Percentiles rank a stretch among this genome's conserved stretches.
Evolutionary conservation across 441 rosid species (phyloP).

Genomic region (Populus hybrid): DNA sequence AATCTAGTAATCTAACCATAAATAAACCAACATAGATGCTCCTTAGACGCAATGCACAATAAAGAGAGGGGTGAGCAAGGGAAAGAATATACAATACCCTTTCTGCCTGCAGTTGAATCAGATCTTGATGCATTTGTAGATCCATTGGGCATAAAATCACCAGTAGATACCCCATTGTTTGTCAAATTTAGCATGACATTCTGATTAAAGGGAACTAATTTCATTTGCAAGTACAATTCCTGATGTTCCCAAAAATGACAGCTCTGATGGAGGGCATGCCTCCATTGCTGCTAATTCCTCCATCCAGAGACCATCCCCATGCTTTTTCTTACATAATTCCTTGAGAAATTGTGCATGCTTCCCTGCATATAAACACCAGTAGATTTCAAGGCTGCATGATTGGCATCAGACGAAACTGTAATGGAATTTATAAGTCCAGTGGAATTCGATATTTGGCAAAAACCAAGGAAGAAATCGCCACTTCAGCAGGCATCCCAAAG

Average conservation of each 20-base stretch:
- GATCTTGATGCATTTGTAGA: constrained; percentile 34
- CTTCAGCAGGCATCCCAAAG: neutral
- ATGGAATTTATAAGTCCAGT: neutral
- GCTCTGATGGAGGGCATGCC: constrained; percentile 54
- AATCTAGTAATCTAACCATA: neutral
- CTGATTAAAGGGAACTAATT: constrained; percentile 27
- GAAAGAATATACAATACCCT: constrained; percentile 38
- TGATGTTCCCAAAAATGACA: constrained; percentile 50
- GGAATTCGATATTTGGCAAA: neutral
- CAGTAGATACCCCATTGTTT: constrained; percentile 15
- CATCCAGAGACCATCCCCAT: constrained; percentile 80
- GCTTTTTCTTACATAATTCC: constrained; percentile 73
- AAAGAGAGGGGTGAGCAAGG: neutral
- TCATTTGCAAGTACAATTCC: constrained; percentile 64
- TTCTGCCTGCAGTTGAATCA: constrained; percentile 39
- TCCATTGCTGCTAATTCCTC: constrained; percentile 79
- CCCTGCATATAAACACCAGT: constrained; percentile 36
- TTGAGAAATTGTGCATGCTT: constrained; percentile 76
- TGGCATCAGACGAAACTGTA: neutral
- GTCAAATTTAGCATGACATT: constrained; percentile 25
- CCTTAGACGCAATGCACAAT: neutral
- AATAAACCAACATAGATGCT: neutral
- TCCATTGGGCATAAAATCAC: constrained; percentile 34
- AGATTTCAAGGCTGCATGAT: constrained; percentile 12
- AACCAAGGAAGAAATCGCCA: neutral